These are phyloP conservation scores for Alternaria angustiovoidea DNA, from an alignment of 2,329 filamentous ascomycete species.

Conservation along the genomic window DNA sequence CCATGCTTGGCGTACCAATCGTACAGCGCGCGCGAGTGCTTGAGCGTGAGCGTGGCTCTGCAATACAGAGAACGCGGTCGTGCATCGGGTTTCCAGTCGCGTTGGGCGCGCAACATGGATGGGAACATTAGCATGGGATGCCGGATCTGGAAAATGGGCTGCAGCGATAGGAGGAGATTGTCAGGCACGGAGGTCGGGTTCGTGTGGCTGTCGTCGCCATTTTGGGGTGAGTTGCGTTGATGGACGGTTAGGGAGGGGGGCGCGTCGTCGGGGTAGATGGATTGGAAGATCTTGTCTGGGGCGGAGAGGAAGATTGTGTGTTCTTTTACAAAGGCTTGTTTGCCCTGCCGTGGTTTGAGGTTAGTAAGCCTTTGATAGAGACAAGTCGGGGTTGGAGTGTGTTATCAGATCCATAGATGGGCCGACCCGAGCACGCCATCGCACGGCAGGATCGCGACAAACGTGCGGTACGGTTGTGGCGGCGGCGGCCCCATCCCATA, in stretches of 20 bases:
- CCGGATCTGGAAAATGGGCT: constrained; percentile 29
- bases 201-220: constrained; percentile 2
- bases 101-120: constrained; percentile 19
- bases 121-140: constrained; percentile 28
- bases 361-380: background rate
- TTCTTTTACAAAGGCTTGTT: constrained; percentile 25
- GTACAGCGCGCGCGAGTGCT: constrained; percentile 8
- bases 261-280: constrained; percentile 7
- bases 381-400: background rate
- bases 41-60: background rate
- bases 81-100: background rate
- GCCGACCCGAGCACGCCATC: constrained; percentile 17
- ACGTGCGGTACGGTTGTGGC: constrained; percentile 5
- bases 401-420: background rate
- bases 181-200: constrained; percentile 26
- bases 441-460: constrained; percentile 6
- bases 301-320: constrained; percentile 15
- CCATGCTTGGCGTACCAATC: constrained; percentile 22
- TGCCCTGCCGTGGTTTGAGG: constrained; percentile 7
- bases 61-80: background rate
- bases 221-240: constrained; percentile 2
- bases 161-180: constrained; percentile 18
- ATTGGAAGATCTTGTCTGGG: constrained; percentile 19
- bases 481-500: background rate
- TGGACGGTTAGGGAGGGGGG: constrained; percentile 5